Base-by-base conservation (phyloP, 2,329 filamentous ascomycete species). In the Sclerotinia subarctica region DNA sequence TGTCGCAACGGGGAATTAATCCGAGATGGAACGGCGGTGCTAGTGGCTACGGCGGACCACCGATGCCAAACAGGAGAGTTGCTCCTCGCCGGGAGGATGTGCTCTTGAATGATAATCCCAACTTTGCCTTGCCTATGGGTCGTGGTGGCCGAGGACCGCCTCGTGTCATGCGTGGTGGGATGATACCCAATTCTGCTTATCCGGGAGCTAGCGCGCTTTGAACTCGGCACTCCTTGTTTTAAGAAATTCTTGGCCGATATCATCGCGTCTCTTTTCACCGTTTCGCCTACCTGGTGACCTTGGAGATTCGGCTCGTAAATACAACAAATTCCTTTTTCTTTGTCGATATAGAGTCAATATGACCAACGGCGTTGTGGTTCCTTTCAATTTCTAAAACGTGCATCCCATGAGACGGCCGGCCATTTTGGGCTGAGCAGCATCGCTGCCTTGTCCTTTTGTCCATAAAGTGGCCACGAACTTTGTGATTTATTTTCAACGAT, bases 1-100 rank as follows among this genome's bases (percentile, higher is more conserved):
- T 98, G 57, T 94, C 90, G 0, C 93, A 97, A 79, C 86, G 94
- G 46, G 91, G 91, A 1, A 82, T 97, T 66, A 97, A 97, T 78
- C 94, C 94, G 8, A 88, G 89, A 69, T 97, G 94, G 94, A 87
- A 90, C 70, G 75, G 64, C 63, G 71, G 69, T 57, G 68, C 64
- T 72, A 76, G 62, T 71, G 76, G 73, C 72, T 72, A 75, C 73
- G 32, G 5, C 1, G 72, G 70, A 72, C 80, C 79, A 26, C 78
- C 80, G 49, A 72, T 74, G 70, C 72, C 72, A 62, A 72, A 70
- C 29, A 70, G 76, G 59, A 70, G 72, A 53, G 71, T 72, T 8
- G 60, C 69, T 17, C 64, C 68, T n/a, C 82, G 86, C 74, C 85
- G 86, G 69, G 87, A 90, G 73, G 92, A 96, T 73, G 84, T 93